A percentile compares a stretch with the other conserved stretches of the same genome.
These are phyloP conservation scores for Kwoniella shivajii DNA, from an alignment of 1,284 basidiomycete genomes.

Conservation along the genomic window DNA sequence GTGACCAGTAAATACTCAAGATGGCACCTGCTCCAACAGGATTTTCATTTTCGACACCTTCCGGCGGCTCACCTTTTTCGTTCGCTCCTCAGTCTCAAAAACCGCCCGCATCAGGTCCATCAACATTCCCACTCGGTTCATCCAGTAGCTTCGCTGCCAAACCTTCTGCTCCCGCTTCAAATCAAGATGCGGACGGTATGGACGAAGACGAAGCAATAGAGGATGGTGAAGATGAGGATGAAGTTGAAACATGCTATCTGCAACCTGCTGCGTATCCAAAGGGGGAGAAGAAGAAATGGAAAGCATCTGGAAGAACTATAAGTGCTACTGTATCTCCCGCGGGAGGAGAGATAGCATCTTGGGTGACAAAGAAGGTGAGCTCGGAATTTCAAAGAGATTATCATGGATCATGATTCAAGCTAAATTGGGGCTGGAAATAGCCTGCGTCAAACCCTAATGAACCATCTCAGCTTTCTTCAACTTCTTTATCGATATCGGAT, in stretches of 20 bases:
- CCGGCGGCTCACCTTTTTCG: slow-evolving; percentile 15
- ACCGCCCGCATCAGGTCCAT: slow-evolving; percentile 4
- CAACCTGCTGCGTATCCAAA: slow-evolving; percentile 34
- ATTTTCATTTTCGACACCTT: slow-evolving; percentile 9
- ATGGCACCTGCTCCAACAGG: slow-evolving; percentile 13
- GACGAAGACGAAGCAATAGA: neutral
- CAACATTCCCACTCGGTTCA: slow-evolving; percentile 9
- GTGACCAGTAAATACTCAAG: neutral
- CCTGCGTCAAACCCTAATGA: slow-evolving; percentile 30
- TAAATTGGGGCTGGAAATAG: slow-evolving; percentile 16
- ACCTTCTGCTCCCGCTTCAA: neutral
- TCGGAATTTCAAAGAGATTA: neutral
- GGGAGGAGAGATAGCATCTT: slow-evolving; percentile 41
- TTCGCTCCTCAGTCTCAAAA: slow-evolving; percentile 1
- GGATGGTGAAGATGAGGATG: slow-evolving; percentile 7
- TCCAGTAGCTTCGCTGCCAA: neutral
- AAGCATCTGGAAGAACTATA: slow-evolving; percentile 32
- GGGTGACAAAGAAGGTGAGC: slow-evolving; percentile 37
- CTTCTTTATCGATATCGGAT: slow-evolving; percentile 28
- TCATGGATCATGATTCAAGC: too few species aligned
- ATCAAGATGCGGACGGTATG: neutral
- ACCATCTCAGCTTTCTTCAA: slow-evolving; percentile 18
- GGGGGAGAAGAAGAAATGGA: slow-evolving; percentile 41
- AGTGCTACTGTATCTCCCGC: slow-evolving; percentile 35
- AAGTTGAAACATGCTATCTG: slow-evolving; percentile 23